Percentiles rank a stretch among this genome's conserved stretches.
Conservation (phyloP, 1,139 yeast genomes). For the Protomyces pachydermus region DNA sequence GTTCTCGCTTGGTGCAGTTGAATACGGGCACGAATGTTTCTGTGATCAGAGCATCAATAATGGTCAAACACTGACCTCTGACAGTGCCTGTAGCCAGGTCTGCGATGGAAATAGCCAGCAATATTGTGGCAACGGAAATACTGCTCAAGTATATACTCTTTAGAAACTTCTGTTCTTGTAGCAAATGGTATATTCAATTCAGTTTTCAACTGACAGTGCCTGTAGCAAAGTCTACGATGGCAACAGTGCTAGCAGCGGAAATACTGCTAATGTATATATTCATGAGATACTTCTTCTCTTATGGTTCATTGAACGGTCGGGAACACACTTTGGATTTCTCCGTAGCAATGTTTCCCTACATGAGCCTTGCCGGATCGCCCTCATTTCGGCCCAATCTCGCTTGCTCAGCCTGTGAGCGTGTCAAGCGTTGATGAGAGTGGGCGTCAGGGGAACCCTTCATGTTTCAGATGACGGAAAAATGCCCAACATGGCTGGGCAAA, state of each 20-base stretch:
- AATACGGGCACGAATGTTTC: constrained; percentile 28
- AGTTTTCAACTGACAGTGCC: background rate
- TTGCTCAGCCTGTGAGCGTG: no score
- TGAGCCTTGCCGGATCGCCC: no score
- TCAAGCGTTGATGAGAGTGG: no score
- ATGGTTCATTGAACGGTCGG: no score
- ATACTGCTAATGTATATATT: background rate
- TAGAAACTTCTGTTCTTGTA: background rate
- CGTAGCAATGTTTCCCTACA: no score
- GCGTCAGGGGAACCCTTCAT: no score
- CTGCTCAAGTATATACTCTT: background rate
- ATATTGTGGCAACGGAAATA: constrained; percentile 23
- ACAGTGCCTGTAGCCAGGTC: constrained; percentile 22
- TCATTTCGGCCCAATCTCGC: no score
- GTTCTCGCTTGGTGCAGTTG: constrained; percentile 24
- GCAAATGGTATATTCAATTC: no score
- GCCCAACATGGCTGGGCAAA: no score
- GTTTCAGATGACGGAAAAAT: no score
- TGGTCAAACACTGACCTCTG: constrained; percentile 1
- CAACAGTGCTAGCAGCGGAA: constrained; percentile 17
- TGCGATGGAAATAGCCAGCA: constrained; percentile 18
- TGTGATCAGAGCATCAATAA: constrained; percentile 17
- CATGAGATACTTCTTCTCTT: background rate
- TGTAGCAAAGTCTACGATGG: constrained; percentile 26
- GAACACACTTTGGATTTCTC: no score